Evolutionary conservation across 192 early-diverging fungal genomes (phyloP).

Genomic region (Endogone sp.): DNA sequence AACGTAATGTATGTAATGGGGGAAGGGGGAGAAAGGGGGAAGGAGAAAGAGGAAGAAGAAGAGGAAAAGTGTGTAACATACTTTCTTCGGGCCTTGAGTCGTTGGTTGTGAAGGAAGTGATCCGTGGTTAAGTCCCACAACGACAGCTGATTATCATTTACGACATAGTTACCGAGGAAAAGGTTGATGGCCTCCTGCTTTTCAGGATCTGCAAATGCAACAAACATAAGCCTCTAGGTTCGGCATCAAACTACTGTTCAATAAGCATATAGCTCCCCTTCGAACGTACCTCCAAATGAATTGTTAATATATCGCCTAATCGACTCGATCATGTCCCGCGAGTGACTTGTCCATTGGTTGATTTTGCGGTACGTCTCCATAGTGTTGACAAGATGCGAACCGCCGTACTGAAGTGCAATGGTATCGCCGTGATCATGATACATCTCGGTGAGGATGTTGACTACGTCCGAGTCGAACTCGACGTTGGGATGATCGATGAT

Average conservation of each 20-base stretch:
- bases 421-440: slow-evolving; percentile 98
- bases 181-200: slow-evolving; percentile 95
- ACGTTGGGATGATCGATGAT: slow-evolving; percentile 73
- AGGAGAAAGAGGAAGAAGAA: not conserved
- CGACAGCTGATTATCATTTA: slow-evolving; percentile 42
- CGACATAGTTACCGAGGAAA: slow-evolving; percentile 76
- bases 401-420: slow-evolving; percentile 93
- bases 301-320: slow-evolving; percentile 91
- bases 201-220: slow-evolving; percentile 70
- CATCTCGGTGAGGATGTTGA: slow-evolving; percentile 93
- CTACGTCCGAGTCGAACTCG: slow-evolving; percentile 89
- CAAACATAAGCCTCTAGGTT: too few relatives aligned
- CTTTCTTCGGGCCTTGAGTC: slow-evolving; percentile 16
- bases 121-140: slow-evolving; percentile 80
- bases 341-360: slow-evolving; percentile 91
- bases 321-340: slow-evolving; percentile 94
- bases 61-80: not conserved
- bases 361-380: slow-evolving; percentile 97
- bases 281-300: slow-evolving; percentile 72
- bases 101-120: slow-evolving; percentile 73
- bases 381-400: slow-evolving; percentile 96
- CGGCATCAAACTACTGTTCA: not conserved
- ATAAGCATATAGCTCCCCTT: not conserved
- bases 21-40: too few relatives aligned
- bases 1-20: too few relatives aligned